Conservation (phyloP, 441 rosid species). For the Gossypium gossypioides region DNA sequence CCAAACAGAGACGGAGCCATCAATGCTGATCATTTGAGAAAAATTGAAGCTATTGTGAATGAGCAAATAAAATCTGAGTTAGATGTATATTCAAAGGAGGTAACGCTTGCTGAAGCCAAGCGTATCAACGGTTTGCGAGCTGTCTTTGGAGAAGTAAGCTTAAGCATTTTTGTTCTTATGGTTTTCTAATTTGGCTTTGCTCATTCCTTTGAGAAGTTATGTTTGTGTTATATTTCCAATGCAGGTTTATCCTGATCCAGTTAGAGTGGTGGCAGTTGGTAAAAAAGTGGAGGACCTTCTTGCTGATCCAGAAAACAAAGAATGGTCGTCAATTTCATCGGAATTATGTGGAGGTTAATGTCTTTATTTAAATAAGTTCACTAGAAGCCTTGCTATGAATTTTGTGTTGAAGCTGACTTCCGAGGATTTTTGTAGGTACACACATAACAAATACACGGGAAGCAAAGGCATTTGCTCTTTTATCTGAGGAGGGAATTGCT, state of each 20-base stretch:
- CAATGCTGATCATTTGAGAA: slow-evolving; percentile 62
- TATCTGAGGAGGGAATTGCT: slow-evolving; percentile 93
- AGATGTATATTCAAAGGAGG: slow-evolving; percentile 75
- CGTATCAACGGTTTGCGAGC: slow-evolving; percentile 75
- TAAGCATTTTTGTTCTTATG: neutral
- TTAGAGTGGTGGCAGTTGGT: slow-evolving; percentile 91
- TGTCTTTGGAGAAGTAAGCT: slow-evolving; percentile 92
- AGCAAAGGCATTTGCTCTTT: slow-evolving; percentile 87
- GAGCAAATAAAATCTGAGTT: slow-evolving; percentile 79
- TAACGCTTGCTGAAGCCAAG: slow-evolving; percentile 67
- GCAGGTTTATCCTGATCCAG: slow-evolving; percentile 95
- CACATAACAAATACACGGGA: slow-evolving; percentile 84
- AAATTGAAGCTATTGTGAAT: slow-evolving; percentile 77
- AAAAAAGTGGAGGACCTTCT: slow-evolving; percentile 67
- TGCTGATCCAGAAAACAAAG: slow-evolving; percentile 68
- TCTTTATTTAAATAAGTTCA: neutral
- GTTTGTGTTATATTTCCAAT: slow-evolving; percentile 13
- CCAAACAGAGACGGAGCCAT: slow-evolving; percentile 61
- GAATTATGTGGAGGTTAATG: slow-evolving; percentile 89
- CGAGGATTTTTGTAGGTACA: slow-evolving; percentile 41
- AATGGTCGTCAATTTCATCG: slow-evolving; percentile 64
- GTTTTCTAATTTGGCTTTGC: slow-evolving; percentile 10
- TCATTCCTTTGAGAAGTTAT: neutral
- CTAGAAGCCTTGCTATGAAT: slow-evolving; percentile 8
- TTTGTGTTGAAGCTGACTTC: slow-evolving; percentile 16